Evolutionary conservation across 768 basidiomycete species (phyloP).

Genomic region (Calocybe gangraenosa): DNA sequence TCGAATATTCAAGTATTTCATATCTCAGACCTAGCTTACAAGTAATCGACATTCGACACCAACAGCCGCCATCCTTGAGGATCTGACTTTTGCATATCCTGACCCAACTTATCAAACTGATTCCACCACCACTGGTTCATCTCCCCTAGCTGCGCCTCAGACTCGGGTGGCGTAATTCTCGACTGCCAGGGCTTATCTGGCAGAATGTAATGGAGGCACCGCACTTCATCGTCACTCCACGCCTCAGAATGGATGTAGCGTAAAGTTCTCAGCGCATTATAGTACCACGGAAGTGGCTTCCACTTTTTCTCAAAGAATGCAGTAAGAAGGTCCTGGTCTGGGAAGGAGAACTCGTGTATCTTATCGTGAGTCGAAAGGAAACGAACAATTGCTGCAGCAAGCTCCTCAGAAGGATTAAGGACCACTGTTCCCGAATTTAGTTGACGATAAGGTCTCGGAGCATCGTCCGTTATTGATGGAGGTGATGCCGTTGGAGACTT

Average conservation of each 20-base stretch:
- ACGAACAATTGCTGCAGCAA: slow-evolving; percentile 48
- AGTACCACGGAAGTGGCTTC: slow-evolving; percentile 79
- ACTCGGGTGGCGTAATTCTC: slow-evolving; percentile 36
- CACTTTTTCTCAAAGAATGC: slow-evolving; percentile 75
- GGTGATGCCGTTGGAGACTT: slow-evolving; percentile 39
- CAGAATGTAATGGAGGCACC: slow-evolving; percentile 85
- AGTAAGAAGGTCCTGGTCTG: slow-evolving; percentile 91
- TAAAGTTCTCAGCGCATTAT: slow-evolving; percentile 92
- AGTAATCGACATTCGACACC: slow-evolving; percentile 41
- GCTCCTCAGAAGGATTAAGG: slow-evolving; percentile 63
- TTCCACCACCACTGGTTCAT: slow-evolving; percentile 82
- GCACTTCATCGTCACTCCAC: slow-evolving; percentile 85
- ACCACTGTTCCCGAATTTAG: slow-evolving; percentile 92
- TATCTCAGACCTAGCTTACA: not conserved
- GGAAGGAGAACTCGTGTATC: slow-evolving; percentile 53
- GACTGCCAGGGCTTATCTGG: slow-evolving; percentile 83
- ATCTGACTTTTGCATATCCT: slow-evolving; percentile 40
- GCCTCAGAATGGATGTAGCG: slow-evolving; percentile 63
- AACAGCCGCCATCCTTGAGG: slow-evolving; percentile 48
- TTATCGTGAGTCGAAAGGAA: slow-evolving; percentile 46
- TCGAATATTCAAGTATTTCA: slow-evolving; percentile 2
- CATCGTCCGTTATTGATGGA: slow-evolving; percentile 27
- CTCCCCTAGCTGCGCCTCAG: slow-evolving; percentile 40
- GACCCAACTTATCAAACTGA: slow-evolving; percentile 43
- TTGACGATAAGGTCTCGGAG: slow-evolving; percentile 73